Evolutionary conservation across 768 basidiomycete species (phyloP).

Genomic region (Auricularia sp.): DNA sequence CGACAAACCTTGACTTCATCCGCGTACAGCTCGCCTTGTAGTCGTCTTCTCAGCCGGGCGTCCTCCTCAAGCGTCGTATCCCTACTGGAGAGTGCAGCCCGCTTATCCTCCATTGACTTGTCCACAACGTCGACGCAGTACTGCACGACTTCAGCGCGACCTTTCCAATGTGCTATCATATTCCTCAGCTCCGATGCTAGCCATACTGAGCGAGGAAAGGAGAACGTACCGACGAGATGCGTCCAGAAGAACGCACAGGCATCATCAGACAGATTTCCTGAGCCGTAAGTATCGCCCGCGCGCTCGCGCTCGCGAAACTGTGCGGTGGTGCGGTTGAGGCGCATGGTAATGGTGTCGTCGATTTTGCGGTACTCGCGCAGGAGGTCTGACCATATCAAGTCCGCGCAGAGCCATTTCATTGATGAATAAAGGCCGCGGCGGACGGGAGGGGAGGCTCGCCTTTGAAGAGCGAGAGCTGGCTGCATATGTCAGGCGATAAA

Average conservation of each 20-base stretch:
- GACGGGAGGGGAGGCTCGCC: conserved; percentile 25
- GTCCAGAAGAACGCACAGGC: conserved; percentile 71
- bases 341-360: conserved; percentile 73
- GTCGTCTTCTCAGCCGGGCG: conserved; percentile 29
- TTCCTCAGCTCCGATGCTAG: neutral
- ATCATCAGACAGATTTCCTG: conserved; percentile 48
- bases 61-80: conserved; percentile 25
- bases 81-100: conserved; percentile 34
- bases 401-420: conserved; percentile 6
- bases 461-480: conserved; percentile 60
- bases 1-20: conserved; percentile 61
- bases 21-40: conserved; percentile 48
- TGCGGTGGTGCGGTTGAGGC: conserved; percentile 70
- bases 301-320: conserved; percentile 66
- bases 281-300: conserved; percentile 29
- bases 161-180: conserved; percentile 45
- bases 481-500: neutral
- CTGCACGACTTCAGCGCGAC: conserved; percentile 59
- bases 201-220: neutral
- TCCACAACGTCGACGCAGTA: conserved; percentile 71
- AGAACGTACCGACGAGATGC: conserved; percentile 60
- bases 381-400: conserved; percentile 42
- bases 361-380: conserved; percentile 72
- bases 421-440: neutral
- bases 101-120: conserved; percentile 48